Percentiles rank a stretch among this genome's conserved stretches.
Evolutionary conservation across 1,284 basidiomycete species (phyloP).

Genomic region (Filobasidium uniguttulatum): DNA sequence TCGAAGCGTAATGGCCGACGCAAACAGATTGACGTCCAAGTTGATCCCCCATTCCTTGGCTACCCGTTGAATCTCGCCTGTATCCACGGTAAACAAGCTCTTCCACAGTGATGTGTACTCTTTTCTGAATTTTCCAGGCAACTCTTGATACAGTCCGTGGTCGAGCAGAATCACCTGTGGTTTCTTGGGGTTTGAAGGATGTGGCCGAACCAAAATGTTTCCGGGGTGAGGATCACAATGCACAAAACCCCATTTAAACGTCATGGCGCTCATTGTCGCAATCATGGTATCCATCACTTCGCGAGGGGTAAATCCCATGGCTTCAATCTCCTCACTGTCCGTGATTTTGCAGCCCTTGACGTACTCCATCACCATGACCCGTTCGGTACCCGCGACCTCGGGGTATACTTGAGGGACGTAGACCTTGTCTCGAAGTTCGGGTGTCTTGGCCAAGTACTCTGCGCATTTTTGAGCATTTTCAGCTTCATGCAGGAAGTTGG

Average conservation of each 20-base stretch:
- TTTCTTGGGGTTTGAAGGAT: constrained; percentile 46
- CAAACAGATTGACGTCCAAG: constrained; percentile 21
- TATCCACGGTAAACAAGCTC: constrained; percentile 58
- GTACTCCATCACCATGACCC: constrained; percentile 69
- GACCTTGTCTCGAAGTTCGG: constrained; percentile 53
- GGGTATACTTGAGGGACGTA: constrained; percentile 66
- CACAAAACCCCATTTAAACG: constrained; percentile 78
- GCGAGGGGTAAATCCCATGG: constrained; percentile 39
- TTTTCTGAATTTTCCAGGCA: constrained; percentile 49
- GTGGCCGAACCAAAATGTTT: constrained; percentile 66
- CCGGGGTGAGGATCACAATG: constrained; percentile 54
- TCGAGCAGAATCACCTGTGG: constrained; percentile 68
- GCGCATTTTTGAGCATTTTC: constrained; percentile 34
- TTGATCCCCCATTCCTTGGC: constrained; percentile 47
- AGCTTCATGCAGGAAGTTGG: constrained; percentile 60
- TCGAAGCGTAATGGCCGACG: constrained; percentile 34
- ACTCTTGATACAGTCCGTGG: constrained; percentile 68
- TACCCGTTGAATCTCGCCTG: constrained; percentile 48
- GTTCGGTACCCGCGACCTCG: constrained; percentile 53
- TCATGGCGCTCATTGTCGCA: constrained; percentile 64
- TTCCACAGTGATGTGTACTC: constrained; percentile 71
- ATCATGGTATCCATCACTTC: constrained; percentile 40
- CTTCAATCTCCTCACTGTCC: constrained; percentile 43
- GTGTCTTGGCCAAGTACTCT: constrained; percentile 35
- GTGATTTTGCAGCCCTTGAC: constrained; percentile 58